Conservation (phyloP, 345 rosid species). For the Noccaea bulbosa region DNA sequence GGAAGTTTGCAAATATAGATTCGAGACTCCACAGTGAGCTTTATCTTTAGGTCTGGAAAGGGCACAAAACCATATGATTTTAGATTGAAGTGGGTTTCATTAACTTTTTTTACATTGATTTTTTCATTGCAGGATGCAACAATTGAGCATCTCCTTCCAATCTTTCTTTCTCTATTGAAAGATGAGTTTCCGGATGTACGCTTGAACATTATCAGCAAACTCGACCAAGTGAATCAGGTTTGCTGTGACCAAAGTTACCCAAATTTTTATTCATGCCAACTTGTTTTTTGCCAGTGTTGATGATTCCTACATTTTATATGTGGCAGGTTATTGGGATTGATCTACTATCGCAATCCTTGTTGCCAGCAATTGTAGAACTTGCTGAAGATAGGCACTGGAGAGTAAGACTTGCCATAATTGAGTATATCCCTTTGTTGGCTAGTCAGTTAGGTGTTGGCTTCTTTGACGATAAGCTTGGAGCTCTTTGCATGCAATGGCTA, state of each 20-base stretch:
- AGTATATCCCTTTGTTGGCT: conserved; percentile 89
- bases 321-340: conserved; percentile 94
- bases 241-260: conserved; percentile 22
- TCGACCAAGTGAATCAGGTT: conserved; percentile 99
- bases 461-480: conserved; percentile 90
- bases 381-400: conserved; percentile 99
- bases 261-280: background rate
- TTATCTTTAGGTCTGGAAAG: background rate
- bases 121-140: conserved; percentile 73
- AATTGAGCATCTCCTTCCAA: conserved; percentile 92
- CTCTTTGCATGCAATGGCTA: conserved; percentile 98
- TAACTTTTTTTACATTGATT: conserved; percentile 3
- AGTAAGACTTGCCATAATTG: conserved; percentile 93
- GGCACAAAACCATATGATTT: background rate
- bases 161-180: conserved; percentile 90
- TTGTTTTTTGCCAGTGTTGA: background rate
- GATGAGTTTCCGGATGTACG: conserved; percentile 99
- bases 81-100: background rate
- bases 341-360: conserved; percentile 82
- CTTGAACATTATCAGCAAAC: conserved; percentile 97
- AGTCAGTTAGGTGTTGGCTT: conserved; percentile 95
- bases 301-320: background rate
- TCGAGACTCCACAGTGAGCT: conserved; percentile 34
- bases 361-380: conserved; percentile 97
- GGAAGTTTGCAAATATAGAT: conserved; percentile 14